A percentile compares a stretch with the other conserved stretches of the same genome.
Conservation (phyloP, 1,284 basidiomycete genomes). For the Tranzscheliella williamsii region DNA sequence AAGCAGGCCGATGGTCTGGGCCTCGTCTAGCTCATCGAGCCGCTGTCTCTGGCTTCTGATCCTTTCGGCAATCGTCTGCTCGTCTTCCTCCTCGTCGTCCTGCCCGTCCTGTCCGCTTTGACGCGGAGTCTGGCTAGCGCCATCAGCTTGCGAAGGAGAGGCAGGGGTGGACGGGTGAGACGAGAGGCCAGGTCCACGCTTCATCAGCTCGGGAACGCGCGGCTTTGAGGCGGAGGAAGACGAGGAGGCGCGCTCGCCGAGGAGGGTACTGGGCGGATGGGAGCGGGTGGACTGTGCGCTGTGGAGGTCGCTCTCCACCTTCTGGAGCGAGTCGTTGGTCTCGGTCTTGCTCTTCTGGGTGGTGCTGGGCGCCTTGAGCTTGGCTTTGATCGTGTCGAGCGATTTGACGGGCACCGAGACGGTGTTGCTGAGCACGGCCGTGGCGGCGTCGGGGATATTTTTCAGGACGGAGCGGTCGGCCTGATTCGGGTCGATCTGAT, state of each 20-base stretch:
- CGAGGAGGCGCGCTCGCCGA: neutral
- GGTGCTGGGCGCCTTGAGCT: conserved; percentile 20
- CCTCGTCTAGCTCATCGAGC: conserved; percentile 30
- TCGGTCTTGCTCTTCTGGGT: conserved; percentile 28
- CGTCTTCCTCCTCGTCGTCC: conserved; percentile 2
- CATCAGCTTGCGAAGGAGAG: too few relatives aligned
- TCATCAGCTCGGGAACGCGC: neutral
- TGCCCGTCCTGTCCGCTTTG: neutral
- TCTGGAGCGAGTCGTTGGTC: conserved; percentile 6
- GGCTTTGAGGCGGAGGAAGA: neutral
- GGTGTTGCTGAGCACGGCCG: conserved; percentile 11
- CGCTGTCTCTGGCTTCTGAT: conserved; percentile 23
- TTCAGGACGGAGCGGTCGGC: conserved; percentile 4
- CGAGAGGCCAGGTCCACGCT: neutral
- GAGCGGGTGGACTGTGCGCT: neutral
- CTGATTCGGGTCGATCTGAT: conserved; percentile 7
- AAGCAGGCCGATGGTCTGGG: conserved; percentile 22
- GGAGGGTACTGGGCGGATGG: neutral
- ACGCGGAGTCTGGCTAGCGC: neutral
- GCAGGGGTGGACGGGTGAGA: too few relatives aligned
- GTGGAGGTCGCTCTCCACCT: conserved; percentile 1
- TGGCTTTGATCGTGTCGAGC: conserved; percentile 19
- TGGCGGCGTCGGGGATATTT: conserved; percentile 13
- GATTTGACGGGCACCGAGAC: conserved; percentile 13
- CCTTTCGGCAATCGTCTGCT: conserved; percentile 7